Conservation (phyloP, 176 grass and related monocot genomes). For the Triticum monococcum region DNA sequence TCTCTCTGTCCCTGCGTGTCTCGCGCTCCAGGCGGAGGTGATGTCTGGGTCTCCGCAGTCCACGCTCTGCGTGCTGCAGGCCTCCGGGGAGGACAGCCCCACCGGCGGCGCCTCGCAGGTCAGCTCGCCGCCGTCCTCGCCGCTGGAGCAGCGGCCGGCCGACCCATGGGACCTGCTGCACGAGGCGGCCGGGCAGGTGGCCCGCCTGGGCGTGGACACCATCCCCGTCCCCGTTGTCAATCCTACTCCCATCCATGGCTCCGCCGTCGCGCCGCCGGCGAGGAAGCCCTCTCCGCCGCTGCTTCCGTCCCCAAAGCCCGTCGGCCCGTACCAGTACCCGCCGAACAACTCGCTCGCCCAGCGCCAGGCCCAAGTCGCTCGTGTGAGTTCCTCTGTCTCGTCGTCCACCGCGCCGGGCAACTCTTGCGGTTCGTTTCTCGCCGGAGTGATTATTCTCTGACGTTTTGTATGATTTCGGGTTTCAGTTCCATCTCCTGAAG, state of each 20-base stretch:
- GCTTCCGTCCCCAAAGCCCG: background rate
- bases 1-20: background rate
- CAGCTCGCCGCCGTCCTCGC: conserved; percentile 77
- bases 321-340: background rate
- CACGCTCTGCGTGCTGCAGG: conserved; percentile 50
- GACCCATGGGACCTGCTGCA: conserved; percentile 58
- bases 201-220: conserved; percentile 29
- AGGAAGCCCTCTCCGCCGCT: conserved; percentile 14
- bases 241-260: background rate
- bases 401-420: background rate
- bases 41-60: conserved; percentile 78
- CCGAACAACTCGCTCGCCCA: conserved; percentile 27
- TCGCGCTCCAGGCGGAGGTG: conserved; percentile 25
- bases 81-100: conserved; percentile 58
- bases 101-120: conserved; percentile 63
- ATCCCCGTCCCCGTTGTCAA: conserved; percentile 24
- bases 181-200: conserved; percentile 75
- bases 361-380: conserved; percentile 57
- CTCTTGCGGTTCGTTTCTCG: background rate
- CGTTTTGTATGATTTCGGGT: background rate
- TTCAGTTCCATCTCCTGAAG: conserved; percentile 83
- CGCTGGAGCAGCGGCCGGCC: conserved; percentile 50
- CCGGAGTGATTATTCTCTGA: background rate
- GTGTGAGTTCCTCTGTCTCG: conserved; percentile 7
- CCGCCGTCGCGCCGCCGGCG: background rate